Base-by-base conservation (phyloP, 257 asterid species). In the Rehmannia glutinosa region DNA sequence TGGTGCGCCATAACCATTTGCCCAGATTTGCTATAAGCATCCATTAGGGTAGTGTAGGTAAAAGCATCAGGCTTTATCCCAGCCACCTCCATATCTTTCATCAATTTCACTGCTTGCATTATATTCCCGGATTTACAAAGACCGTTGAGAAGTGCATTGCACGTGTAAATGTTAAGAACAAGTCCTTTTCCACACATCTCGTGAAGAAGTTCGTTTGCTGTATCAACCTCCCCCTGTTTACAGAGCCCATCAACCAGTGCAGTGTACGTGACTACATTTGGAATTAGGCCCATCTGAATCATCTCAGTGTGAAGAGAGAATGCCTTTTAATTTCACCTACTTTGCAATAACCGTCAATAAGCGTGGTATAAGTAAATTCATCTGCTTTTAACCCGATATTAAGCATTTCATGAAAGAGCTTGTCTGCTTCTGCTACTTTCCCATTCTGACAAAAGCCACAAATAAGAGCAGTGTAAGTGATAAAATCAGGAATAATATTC, bases 201-300 rank as follows among this genome's bases (percentile, higher is more conserved):
- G 8, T 64, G 90, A 74, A 93, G 89, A 66, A 91, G 97, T 71
- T 90, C 96, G 35, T 78, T 88, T 41, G 97, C 97, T 35, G 84
- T 79, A 69, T 80, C 96, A 52, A 91, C 70, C 63, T 90, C 96
- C 55, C 97, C 97, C 20, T 79, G 80, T 88, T 93, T 93, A 70
- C 97, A 90, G 13, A 91, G 96, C 75, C 97, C 97, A 61, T 93
- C 97, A 75, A 87, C 99, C 77, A 91, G 72, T 13, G 95, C 83
- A 72, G 97, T 91, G 76, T 91, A 93, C 0, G 97, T 91, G 80
- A 93, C 92, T 60, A 93, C 86, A 68, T 84, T 88, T 59, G 99
- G 96, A 43, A 70, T 53, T 70, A 90, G 62, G 35, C 87, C 86
- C 76, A 55, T 41, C 63, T 69, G 81, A 69, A 86, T 78, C 99